Conservation (phyloP, 2,329 filamentous ascomycete genomes). For the Knoxdaviesia proteae region DNA sequence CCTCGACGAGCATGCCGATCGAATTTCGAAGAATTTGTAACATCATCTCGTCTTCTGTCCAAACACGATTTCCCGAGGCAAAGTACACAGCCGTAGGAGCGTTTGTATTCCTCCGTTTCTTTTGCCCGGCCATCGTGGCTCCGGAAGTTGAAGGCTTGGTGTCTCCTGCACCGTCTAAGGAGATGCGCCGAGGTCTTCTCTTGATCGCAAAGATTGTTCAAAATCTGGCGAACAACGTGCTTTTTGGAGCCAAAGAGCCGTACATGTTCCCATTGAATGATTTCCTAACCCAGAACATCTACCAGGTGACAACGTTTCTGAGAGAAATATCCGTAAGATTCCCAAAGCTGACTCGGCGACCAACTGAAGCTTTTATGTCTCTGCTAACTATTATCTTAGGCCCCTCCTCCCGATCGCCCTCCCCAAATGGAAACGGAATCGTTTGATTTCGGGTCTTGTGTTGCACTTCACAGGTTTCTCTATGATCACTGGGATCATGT, state of each 20-base stretch:
- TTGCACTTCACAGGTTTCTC: slow-evolving; percentile 45
- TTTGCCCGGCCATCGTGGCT: slow-evolving; percentile 51
- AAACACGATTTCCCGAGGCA: slow-evolving; percentile 42
- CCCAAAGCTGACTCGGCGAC: not conserved
- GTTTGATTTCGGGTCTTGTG: slow-evolving; percentile 51
- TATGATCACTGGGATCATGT: slow-evolving; percentile 56
- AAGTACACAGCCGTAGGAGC: slow-evolving; percentile 54
- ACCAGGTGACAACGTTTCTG: slow-evolving; percentile 43
- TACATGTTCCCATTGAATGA: slow-evolving; percentile 54
- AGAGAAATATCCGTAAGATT: slow-evolving; percentile 43
- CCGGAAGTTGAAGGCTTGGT: slow-evolving; percentile 49
- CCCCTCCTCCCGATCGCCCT: slow-evolving; percentile 26
- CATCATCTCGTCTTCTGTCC: slow-evolving; percentile 45
- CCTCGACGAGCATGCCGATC: slow-evolving; percentile 36
- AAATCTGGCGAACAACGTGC: slow-evolving; percentile 50
- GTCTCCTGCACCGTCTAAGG: slow-evolving; percentile 37
- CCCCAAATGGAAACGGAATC: slow-evolving; percentile 22
- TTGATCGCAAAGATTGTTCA: slow-evolving; percentile 53
- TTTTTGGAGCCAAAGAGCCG: slow-evolving; percentile 51
- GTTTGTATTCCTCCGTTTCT: slow-evolving; percentile 52
- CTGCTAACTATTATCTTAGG: slow-evolving; percentile 9
- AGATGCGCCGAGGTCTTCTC: slow-evolving; percentile 46
- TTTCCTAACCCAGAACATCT: slow-evolving; percentile 48
- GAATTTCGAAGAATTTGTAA: slow-evolving; percentile 47
- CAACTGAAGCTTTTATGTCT: not conserved